Base-by-base conservation (phyloP, 306 rosid species). In the Cucumis melo region DNA sequence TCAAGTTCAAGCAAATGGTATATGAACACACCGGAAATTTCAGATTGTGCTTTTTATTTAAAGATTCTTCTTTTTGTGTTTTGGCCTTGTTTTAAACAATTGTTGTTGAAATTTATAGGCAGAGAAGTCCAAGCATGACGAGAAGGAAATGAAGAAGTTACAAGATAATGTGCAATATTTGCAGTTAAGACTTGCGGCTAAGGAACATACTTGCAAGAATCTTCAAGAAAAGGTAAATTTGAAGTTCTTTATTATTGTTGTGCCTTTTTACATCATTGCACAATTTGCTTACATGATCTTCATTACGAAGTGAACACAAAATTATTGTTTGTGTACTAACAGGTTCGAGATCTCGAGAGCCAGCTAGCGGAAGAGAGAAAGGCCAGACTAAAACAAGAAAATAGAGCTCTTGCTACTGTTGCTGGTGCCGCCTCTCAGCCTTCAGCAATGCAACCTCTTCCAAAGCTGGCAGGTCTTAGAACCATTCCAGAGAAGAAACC, bases 1-100 rank as follows among this genome's bases (percentile, higher is more conserved):
- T 88, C 24, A 95, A 92, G 90, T 88, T 87, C 87, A 95, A 95
- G 87, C 99, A 95, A 87, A 92, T 95, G 97, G 98, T 93, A 89
- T 71, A 86, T 39, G 67, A 50, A 51, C 64, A 73, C 64, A 73
- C 29, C 34, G 59, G 7, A 60, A 65, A 73, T 61, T 66, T 58
- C 29, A 23, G 20, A 48, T 42, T 44, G 23, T 21, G 14, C 59
- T 14, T 34, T 17, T 9, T 10, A 42, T 17, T 9, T 10, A 42
- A 56, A 55, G 50, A 21, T 27, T 51, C 55, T 78, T 55, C 21
- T 42, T 73, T 10, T 41, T 32, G 36, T 51, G 65, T n/a, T 54
- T 68, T 54, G 32, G 38, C 59, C 32, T 74, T 76, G 21, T 36
- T 74, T 41, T 59, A 75, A 56, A 53, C 82, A n/a, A 14, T 55